Evolutionary conservation across 768 basidiomycete genomes (phyloP).

Genomic region (Trametes maxima): DNA sequence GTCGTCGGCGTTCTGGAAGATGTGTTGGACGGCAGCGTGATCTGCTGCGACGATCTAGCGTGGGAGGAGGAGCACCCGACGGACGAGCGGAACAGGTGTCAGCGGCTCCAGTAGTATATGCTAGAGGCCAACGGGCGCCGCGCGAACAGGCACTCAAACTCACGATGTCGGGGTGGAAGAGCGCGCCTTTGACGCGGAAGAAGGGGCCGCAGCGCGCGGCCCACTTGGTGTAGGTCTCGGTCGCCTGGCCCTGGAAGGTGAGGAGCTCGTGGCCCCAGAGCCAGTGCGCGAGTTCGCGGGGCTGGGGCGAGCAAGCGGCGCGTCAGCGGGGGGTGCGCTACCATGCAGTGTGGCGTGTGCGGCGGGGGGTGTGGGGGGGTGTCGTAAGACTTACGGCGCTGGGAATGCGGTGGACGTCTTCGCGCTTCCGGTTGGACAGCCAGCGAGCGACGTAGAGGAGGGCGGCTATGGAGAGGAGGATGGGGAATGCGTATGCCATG

Average conservation of each 20-base stretch:
- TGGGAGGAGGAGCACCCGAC: no score
- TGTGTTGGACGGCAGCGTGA: conserved; percentile 41
- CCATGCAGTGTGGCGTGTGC: not conserved
- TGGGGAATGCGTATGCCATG: conserved; percentile 11
- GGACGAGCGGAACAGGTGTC: not conserved
- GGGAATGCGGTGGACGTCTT: conserved; percentile 24
- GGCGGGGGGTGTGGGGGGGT: not conserved
- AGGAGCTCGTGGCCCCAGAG: conserved; percentile 43
- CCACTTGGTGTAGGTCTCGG: conserved; percentile 39
- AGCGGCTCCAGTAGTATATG: not conserved
- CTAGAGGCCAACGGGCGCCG: not conserved
- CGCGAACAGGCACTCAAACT: conserved; percentile 25
- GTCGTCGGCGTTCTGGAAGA: conserved; percentile 39
- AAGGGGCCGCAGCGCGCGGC: conserved; percentile 36
- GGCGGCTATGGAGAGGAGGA: conserved; percentile 20
- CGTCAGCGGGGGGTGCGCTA: not conserved
- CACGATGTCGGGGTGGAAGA: conserved; percentile 43
- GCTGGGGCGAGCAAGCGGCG: conserved; percentile 9
- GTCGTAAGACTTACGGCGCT: conserved; percentile 23
- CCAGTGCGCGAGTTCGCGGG: conserved; percentile 22
- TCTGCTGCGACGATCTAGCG: conserved; percentile 39
- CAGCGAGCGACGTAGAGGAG: conserved; percentile 22
- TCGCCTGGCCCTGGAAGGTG: conserved; percentile 37
- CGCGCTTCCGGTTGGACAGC: conserved; percentile 13
- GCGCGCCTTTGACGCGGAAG: conserved; percentile 42